These are phyloP conservation scores for Gloeophyllum trabeum DNA, from an alignment of 768 basidiomycete genomes.

Conservation along the genomic window DNA sequence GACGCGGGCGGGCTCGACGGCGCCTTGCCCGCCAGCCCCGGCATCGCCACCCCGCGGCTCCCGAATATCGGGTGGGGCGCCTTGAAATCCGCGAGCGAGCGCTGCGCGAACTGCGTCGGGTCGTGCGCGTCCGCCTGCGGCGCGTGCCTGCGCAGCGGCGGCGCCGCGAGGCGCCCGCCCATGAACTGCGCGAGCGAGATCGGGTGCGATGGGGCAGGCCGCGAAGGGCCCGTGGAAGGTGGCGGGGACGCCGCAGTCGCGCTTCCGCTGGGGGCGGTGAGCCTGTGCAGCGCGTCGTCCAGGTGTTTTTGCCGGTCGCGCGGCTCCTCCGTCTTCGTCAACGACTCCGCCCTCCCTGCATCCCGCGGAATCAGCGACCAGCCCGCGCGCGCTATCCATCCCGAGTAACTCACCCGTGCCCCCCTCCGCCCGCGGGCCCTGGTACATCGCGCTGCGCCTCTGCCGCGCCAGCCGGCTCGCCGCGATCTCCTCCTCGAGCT, in stretches of 20 bases:
- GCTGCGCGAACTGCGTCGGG: slow-evolving; percentile 58
- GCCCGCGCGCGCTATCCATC: too few species aligned
- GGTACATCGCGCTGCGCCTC: slow-evolving; percentile 28
- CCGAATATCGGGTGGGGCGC: slow-evolving; percentile 71
- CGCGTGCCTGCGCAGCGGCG: slow-evolving; percentile 59
- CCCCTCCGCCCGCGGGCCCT: slow-evolving; percentile 23
- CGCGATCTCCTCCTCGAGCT: slow-evolving; percentile 46
- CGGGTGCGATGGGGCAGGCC: too few species aligned
- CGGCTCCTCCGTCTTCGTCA: too few species aligned
- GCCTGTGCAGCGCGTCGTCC: slow-evolving; percentile 31
- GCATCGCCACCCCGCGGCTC: slow-evolving; percentile 64
- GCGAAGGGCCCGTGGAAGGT: slow-evolving; percentile 4
- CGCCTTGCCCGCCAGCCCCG: slow-evolving; percentile 39
- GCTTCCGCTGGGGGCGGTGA: slow-evolving; percentile 29
- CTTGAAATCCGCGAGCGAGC: slow-evolving; percentile 26
- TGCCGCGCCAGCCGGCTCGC: slow-evolving; percentile 34
- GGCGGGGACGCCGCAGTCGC: background rate
- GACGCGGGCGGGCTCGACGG: slow-evolving; percentile 6
- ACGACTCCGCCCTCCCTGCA: too few species aligned
- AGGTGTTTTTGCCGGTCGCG: background rate
- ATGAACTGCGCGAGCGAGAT: slow-evolving; percentile 78
- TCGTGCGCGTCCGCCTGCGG: slow-evolving; percentile 61
- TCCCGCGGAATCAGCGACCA: too few species aligned
- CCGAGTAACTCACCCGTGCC: too few species aligned
- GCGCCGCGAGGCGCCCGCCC: slow-evolving; percentile 67